A percentile compares a stretch with the other conserved stretches of the same genome.
Evolutionary conservation across 2,329 filamentous ascomycete species (phyloP).

Genomic region (Hymenoscyphus fraxineus): DNA sequence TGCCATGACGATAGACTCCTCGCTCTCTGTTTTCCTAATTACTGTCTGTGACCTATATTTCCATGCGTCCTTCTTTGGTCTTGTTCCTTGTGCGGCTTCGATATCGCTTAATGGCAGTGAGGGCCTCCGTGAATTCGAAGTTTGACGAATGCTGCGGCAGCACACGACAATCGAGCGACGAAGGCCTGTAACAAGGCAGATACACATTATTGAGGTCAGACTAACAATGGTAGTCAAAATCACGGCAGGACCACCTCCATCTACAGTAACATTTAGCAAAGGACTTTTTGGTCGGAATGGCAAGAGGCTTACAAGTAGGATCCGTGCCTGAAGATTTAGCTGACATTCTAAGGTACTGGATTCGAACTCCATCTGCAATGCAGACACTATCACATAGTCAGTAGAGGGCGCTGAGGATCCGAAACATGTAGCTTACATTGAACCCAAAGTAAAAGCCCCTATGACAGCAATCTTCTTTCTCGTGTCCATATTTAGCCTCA

Average conservation of each 20-base stretch:
- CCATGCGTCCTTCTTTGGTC: neutral
- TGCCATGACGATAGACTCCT: constrained; percentile 3
- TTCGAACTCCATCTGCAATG: neutral
- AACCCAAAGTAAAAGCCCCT: constrained; percentile 3
- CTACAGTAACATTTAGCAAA: neutral
- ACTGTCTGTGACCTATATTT: neutral
- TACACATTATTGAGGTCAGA: constrained; percentile 1
- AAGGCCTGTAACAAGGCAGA: constrained; percentile 5
- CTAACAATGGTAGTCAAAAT: constrained; percentile 4
- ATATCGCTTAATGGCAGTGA: constrained; percentile 2
- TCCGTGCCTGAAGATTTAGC: neutral
- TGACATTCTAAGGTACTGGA: neutral
- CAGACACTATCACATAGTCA: neutral
- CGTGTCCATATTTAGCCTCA: neutral
- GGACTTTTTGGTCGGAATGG: neutral
- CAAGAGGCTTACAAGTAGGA: neutral
- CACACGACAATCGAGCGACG: constrained; percentile 1
- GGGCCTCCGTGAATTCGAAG: neutral
- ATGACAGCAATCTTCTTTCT: constrained; percentile 1
- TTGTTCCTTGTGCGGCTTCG: neutral
- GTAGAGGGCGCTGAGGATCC: no score
- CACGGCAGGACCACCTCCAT: neutral
- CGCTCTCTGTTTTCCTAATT: constrained; percentile 2
- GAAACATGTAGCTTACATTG: neutral
- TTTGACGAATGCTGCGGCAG: constrained; percentile 2